Conservation (phyloP, 2,329 filamentous ascomycete genomes). For the Coniella vitis region DNA sequence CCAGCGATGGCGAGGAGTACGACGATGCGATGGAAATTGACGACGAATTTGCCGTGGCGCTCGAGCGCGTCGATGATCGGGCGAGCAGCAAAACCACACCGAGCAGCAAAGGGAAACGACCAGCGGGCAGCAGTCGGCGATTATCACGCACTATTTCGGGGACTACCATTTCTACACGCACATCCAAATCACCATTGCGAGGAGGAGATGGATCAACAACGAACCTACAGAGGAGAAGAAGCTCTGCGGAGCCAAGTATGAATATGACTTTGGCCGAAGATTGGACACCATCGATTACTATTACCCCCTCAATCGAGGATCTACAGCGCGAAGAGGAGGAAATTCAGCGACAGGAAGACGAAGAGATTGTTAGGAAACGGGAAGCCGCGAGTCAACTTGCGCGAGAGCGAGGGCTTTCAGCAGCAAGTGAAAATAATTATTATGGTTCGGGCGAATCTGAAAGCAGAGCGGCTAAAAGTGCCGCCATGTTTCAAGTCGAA, state of each 20-base stretch:
- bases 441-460: constrained; percentile 29
- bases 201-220: too few species aligned
- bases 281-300: constrained; percentile 29
- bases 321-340: constrained; percentile 44
- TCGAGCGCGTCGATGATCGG: constrained; percentile 69
- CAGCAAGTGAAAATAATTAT: constrained; percentile 26
- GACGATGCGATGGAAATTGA: constrained; percentile 90
- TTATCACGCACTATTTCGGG: constrained; percentile 50
- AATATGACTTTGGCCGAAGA: constrained; percentile 21
- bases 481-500: constrained; percentile 22
- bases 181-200: constrained; percentile 21
- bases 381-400: constrained; percentile 47
- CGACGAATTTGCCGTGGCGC: constrained; percentile 81
- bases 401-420: constrained; percentile 37
- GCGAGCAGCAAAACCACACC: constrained; percentile 56
- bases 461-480: constrained; percentile 24
- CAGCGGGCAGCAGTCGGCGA: constrained; percentile 24
- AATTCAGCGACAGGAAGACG: constrained; percentile 44
- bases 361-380: constrained; percentile 45
- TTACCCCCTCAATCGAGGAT: constrained; percentile 42
- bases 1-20: constrained; percentile 77
- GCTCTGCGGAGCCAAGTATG: constrained; percentile 23
- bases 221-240: constrained; percentile 16
- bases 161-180: constrained; percentile 46
- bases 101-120: constrained; percentile 54